Conservation (phyloP, 257 asterid genomes). For the Solanum lignicaule region DNA sequence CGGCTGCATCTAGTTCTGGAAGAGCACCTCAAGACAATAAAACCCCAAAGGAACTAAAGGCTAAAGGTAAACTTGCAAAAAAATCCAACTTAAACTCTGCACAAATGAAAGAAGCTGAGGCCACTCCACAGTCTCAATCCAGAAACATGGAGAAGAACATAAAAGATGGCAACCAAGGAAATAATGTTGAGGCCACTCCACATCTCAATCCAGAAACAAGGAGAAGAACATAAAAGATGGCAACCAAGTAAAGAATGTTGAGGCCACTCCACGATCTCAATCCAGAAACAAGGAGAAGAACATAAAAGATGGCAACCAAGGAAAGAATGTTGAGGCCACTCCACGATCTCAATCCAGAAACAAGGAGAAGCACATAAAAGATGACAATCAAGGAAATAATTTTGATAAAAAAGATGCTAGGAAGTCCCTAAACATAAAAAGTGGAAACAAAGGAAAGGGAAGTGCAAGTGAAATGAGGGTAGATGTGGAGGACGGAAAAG, state of each 20-base stretch:
- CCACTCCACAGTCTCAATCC: constrained; percentile 7
- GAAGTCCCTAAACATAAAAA: neutral
- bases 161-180: constrained; percentile 15
- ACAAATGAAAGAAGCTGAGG: constrained; percentile 23
- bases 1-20: constrained; percentile 10
- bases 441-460: constrained; percentile 17
- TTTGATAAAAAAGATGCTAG: constrained; percentile 1
- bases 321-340: constrained; percentile 8
- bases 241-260: constrained; percentile 15
- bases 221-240: constrained; percentile 21
- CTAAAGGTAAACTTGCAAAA: constrained; percentile 9
- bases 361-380: constrained; percentile 21
- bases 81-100: constrained; percentile 20
- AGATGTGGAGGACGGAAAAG: constrained; percentile 14
- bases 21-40: neutral
- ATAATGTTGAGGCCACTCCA: constrained; percentile 11
- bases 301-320: constrained; percentile 16
- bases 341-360: constrained; percentile 8
- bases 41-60: constrained; percentile 2
- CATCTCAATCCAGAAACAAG: constrained; percentile 8
- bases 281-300: constrained; percentile 18
- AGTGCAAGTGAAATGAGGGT: constrained; percentile 10
- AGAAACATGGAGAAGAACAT: constrained; percentile 20
- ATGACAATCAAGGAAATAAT: constrained; percentile 13
- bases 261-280: constrained; percentile 12